These are phyloP conservation scores for Penicillium sp. DNA, from an alignment of 2,329 filamentous ascomycete species.

Conservation along the genomic window DNA sequence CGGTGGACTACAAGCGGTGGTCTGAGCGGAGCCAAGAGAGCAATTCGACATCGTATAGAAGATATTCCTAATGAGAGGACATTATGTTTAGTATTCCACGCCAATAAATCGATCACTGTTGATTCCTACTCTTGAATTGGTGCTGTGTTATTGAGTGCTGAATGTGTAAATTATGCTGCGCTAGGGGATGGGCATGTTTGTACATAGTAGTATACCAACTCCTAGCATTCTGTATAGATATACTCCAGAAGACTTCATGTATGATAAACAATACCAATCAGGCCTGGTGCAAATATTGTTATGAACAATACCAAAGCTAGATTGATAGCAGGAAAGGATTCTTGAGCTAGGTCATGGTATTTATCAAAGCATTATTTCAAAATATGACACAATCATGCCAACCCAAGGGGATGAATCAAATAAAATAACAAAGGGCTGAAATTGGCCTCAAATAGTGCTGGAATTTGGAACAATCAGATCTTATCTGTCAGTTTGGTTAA, in stretches of 20 bases:
- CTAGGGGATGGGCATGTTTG: too few relatives aligned
- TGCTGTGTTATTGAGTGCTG: neutral
- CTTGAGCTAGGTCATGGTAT: neutral
- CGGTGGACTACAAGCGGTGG: slow-evolving; percentile 22
- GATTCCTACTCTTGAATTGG: neutral
- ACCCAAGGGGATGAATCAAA: neutral
- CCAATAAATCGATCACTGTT: neutral
- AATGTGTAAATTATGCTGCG: neutral
- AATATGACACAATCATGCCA: neutral
- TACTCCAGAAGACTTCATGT: neutral
- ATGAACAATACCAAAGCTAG: neutral
- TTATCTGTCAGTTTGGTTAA: neutral
- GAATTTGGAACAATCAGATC: neutral
- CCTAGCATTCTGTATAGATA: too few relatives aligned
- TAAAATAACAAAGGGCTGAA: neutral
- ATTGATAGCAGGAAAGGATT: neutral
- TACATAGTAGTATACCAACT: too few relatives aligned
- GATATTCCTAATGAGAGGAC: neutral
- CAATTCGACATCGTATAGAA: neutral
- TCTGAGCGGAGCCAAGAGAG: slow-evolving; percentile 17
- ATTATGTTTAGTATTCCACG: neutral
- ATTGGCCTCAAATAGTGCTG: neutral
- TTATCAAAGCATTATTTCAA: neutral
- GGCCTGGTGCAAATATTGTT: too few relatives aligned
- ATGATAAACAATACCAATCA: neutral